Conservation (phyloP, 73 alveolate genomes). For the Paraurostyla sp. region DNA sequence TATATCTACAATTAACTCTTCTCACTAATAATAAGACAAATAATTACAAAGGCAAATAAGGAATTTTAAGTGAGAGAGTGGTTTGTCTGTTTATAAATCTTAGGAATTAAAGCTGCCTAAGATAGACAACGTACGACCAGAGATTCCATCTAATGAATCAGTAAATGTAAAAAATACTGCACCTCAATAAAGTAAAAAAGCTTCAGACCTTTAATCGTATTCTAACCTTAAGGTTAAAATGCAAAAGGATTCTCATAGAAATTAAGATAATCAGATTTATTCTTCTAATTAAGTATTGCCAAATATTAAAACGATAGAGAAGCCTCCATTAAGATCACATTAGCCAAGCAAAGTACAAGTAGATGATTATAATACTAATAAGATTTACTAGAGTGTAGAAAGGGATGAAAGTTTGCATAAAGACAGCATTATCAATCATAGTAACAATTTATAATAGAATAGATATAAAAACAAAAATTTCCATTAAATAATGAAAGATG, state of each 20-base stretch:
- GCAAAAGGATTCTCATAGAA: neutral
- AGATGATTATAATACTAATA: no score
- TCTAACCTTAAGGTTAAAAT: neutral
- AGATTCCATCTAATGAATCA: no score
- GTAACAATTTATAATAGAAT: neutral
- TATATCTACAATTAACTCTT: no score
- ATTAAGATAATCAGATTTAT: neutral
- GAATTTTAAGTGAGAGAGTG: neutral
- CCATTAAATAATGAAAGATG: conserved; percentile 49
- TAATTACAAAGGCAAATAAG: neutral
- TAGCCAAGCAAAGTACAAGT: neutral
- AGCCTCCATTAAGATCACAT: conserved; percentile 3
- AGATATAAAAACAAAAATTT: conserved; percentile 30
- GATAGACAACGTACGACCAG: no score
- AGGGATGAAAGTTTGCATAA: neutral
- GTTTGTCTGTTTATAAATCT: neutral
- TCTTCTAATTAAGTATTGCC: neutral
- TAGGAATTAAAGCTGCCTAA: conserved; percentile 2
- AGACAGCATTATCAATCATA: neutral
- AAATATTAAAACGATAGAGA: conserved; percentile 3
- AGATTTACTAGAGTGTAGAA: neutral
- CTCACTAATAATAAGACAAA: no score
- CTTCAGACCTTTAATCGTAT: neutral
- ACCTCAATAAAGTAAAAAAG: neutral
- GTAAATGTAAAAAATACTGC: no score